Percentiles rank a stretch among this genome's conserved stretches.
Conservation (phyloP, 768 basidiomycete genomes). For the Hericium coralloides region DNA sequence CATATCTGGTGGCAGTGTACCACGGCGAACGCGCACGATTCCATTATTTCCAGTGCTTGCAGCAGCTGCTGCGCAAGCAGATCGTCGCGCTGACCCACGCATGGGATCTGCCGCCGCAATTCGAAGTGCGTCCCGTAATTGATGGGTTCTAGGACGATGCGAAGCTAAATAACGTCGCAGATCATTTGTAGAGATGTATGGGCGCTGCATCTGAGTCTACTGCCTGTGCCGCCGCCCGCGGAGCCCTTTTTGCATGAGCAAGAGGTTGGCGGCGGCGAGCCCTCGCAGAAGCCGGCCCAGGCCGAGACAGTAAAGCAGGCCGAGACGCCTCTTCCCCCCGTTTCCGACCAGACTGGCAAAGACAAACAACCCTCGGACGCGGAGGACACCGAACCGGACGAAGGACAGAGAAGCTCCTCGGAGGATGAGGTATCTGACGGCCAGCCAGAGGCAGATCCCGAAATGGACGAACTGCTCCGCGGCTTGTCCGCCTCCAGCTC, state of each 20-base stretch:
- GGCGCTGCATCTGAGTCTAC: constrained; percentile 59
- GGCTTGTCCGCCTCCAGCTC: constrained; percentile 28
- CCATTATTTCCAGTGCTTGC: constrained; percentile 78
- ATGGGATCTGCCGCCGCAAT: constrained; percentile 73
- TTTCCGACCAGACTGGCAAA: constrained; percentile 9
- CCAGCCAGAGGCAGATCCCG: constrained; percentile 26
- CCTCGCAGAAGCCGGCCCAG: not conserved
- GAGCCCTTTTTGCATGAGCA: constrained; percentile 49
- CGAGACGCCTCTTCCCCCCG: not conserved
- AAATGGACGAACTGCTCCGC: constrained; percentile 30
- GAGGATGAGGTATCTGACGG: constrained; percentile 22
- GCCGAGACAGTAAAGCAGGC: too few species aligned
- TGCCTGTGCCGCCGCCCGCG: constrained; percentile 49
- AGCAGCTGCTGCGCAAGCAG: constrained; percentile 74
- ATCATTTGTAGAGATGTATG: constrained; percentile 73
- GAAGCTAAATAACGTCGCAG: constrained; percentile 26
- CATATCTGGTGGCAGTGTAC: constrained; percentile 48
- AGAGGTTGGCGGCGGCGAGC: constrained; percentile 14
- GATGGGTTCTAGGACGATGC: not conserved
- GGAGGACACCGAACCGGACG: not conserved
- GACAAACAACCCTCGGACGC: not conserved
- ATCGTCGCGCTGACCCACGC: constrained; percentile 44
- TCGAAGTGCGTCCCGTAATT: constrained; percentile 50
- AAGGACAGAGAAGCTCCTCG: constrained; percentile 19
- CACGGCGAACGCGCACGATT: constrained; percentile 72